Evolutionary conservation across 2,329 filamentous ascomycete genomes (phyloP), one percentile per base, ranked within the genome.

Genomic region (Pseudopithomyces maydicus): DNA sequence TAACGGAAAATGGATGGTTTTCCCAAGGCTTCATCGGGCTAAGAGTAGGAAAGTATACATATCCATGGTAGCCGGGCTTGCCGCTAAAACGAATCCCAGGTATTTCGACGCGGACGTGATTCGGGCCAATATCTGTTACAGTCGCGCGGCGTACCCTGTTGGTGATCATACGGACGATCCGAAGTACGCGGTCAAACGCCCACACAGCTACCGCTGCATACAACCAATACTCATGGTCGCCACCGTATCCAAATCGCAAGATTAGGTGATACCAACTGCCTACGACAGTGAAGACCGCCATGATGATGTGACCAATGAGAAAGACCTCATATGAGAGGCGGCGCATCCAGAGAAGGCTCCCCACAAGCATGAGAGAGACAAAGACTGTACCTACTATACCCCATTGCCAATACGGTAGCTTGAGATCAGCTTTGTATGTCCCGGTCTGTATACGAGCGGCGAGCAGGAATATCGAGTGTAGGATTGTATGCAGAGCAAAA

Each of bases 1-100:
- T 44, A 17, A 82, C 64, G 1, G 81, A 83, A 62, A 85, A 85
- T 0, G 82, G 82, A 62, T 85, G 83, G 45, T 82, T 84, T 65
- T 84, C 81, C 82, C 82, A 85, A 1, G 55, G 54, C 4, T 60
- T 53, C 14, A 55, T 38, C 2, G 55, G 48, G 22, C 47, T 74
- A 2, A 83, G 61, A 0, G 77, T 78, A 0, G 82, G 82, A 61
- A 85, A 83, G 63, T 83, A 82, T 0, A 78, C 66, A 56, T 82
- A 84, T 0, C 71, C 78, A 51, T 14, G 12, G 15, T 36, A 36
- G 35, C 35, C 56, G 1, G 58, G 49, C 33, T 49, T 49, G 6
- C 32, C 46, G 11, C n/a, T 38, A n/a, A 38, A 49, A 14, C 46
- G 20, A 17, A 52, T 23, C 17, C 44, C 44, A 10, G 52, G 52